Evolutionary conservation across 1,284 basidiomycete species (phyloP).

Genomic region (Fomes fomentarius): DNA sequence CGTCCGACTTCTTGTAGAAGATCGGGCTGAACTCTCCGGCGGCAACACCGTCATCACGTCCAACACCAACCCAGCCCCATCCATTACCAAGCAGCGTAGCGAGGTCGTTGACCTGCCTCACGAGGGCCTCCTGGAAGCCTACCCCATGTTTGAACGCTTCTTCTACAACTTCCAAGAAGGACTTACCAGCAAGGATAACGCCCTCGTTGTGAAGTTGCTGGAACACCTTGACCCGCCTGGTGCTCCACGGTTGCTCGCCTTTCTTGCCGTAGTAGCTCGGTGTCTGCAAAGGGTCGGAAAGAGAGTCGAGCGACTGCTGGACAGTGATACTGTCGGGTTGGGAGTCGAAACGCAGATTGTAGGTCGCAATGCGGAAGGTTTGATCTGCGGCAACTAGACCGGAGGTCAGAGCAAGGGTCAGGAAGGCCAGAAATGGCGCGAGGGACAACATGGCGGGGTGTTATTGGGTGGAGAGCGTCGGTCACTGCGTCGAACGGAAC

Average conservation of each 20-base stretch:
- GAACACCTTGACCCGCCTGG: constrained; percentile 49
- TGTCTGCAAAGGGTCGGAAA: constrained; percentile 45
- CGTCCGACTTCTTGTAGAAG: constrained; percentile 55
- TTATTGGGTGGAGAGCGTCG: background rate
- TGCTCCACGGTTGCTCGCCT: constrained; percentile 56
- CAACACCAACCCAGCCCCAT: constrained; percentile 64
- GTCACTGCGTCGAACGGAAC: too few relatives aligned
- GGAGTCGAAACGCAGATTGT: constrained; percentile 60
- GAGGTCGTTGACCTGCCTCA: constrained; percentile 64
- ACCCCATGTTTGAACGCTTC: background rate
- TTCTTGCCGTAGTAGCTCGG: constrained; percentile 36
- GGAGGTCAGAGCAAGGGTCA: too few relatives aligned
- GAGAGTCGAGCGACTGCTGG: constrained; percentile 43
- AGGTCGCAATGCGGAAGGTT: constrained; percentile 47
- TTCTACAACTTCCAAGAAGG: background rate
- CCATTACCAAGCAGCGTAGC: constrained; percentile 55
- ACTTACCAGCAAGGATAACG: constrained; percentile 42
- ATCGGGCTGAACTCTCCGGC: constrained; percentile 68
- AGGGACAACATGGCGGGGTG: background rate
- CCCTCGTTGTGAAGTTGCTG: constrained; percentile 45
- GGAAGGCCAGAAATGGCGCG: constrained; percentile 35
- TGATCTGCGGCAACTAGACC: background rate
- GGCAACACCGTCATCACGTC: constrained; percentile 59
- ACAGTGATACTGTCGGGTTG: constrained; percentile 53
- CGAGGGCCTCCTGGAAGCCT: constrained; percentile 66